Conservation (phyloP, 805 yeast genomes). For the Wickerhamomyces alni region DNA sequence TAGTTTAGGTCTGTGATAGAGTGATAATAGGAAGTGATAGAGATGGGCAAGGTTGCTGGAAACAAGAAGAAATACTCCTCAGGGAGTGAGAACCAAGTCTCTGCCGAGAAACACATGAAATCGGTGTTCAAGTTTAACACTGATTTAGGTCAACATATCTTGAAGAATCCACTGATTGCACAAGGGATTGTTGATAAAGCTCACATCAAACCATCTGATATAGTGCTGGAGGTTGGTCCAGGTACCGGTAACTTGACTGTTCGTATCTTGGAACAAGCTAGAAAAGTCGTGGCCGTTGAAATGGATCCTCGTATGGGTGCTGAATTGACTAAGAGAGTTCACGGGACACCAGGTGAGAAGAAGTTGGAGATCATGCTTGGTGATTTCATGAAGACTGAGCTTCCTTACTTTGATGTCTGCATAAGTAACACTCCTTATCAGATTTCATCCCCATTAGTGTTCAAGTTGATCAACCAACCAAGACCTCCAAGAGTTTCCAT, state of each 20-base stretch:
- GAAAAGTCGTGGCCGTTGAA: slow-evolving; percentile 93
- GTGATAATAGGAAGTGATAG: neutral
- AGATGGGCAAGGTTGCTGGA: slow-evolving; percentile 34
- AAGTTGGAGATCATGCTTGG: slow-evolving; percentile 89
- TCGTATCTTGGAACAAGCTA: slow-evolving; percentile 84
- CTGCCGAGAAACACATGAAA: slow-evolving; percentile 64
- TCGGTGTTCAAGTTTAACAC: slow-evolving; percentile 96
- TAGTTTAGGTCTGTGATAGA: no score
- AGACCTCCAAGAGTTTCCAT: slow-evolving; percentile 92
- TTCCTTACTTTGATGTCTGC: slow-evolving; percentile 93
- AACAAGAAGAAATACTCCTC: slow-evolving; percentile 53
- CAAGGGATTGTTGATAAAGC: slow-evolving; percentile 99
- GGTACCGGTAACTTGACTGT: slow-evolving; percentile 98
- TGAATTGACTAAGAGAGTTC: slow-evolving; percentile 93
- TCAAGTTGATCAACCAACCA: slow-evolving; percentile 85
- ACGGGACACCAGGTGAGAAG: slow-evolving; percentile 91
- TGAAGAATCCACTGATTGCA: slow-evolving; percentile 93
- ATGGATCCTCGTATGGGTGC: slow-evolving; percentile 99
- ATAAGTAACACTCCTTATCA: slow-evolving; percentile 97
- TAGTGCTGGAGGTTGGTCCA: slow-evolving; percentile 95
- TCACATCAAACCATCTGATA: slow-evolving; percentile 83
- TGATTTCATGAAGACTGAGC: slow-evolving; percentile 91
- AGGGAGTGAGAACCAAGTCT: slow-evolving; percentile 51
- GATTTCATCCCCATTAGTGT: slow-evolving; percentile 93
- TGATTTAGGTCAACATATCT: slow-evolving; percentile 92